Percentiles rank a stretch among this genome's conserved stretches.
phyloP scores from a whole-genome alignment of 2,329 filamentous ascomycete species.

The Scedosporium minutisporum region DNA sequence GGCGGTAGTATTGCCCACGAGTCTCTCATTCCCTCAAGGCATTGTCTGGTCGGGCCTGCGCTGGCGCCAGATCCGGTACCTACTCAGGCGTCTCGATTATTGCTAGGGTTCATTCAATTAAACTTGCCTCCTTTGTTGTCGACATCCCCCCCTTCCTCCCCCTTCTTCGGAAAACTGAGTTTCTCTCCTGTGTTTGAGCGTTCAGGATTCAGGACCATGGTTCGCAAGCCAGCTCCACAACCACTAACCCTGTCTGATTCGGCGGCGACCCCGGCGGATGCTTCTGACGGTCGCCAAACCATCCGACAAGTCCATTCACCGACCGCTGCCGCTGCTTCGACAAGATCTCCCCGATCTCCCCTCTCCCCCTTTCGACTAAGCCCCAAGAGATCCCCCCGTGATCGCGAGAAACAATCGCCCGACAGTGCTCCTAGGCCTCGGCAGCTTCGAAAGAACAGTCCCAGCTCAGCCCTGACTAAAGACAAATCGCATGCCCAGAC shows the following conservation, averaged over 20 bases:
- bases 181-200: background rate
- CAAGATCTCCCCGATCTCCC: slow-evolving; percentile 29
- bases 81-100: background rate
- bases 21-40: background rate
- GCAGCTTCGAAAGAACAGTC: slow-evolving; percentile 9
- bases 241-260: slow-evolving; percentile 43
- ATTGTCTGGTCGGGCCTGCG: background rate
- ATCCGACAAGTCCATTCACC: slow-evolving; percentile 6
- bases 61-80: background rate
- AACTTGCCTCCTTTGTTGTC: background rate
- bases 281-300: background rate
- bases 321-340: slow-evolving; percentile 19
- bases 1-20: background rate
- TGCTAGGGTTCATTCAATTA: background rate
- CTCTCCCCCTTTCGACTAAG: slow-evolving; percentile 35
- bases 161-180: background rate
- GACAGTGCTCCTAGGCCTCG: slow-evolving; percentile 6
- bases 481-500: background rate
- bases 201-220: slow-evolving; percentile 29
- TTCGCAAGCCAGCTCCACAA: slow-evolving; percentile 49
- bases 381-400: slow-evolving; percentile 19
- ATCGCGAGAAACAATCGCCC: slow-evolving; percentile 10
- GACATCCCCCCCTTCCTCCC: background rate
- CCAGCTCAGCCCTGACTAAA: background rate
- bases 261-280: slow-evolving; percentile 2